Conservation (phyloP, 805 yeast species). For the Yamadazyma scolyti region DNA sequence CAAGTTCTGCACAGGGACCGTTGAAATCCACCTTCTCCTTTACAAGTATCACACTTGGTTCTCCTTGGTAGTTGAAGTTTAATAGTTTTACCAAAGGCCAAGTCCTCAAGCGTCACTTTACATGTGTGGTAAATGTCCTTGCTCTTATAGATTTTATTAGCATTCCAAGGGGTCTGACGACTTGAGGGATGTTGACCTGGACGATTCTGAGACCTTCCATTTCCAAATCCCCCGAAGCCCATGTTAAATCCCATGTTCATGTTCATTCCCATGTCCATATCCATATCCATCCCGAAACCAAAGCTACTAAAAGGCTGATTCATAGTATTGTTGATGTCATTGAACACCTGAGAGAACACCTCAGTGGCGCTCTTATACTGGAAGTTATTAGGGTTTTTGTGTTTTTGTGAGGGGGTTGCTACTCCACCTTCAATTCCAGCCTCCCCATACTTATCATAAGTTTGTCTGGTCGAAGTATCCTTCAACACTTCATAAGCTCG, state of each 20-base stretch:
- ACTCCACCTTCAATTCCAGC: conserved; percentile 34
- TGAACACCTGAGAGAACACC: conserved; percentile 36
- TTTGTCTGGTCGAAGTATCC: conserved; percentile 39
- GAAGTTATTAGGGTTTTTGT: conserved; percentile 4
- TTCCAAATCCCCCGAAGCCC: conserved; percentile 4
- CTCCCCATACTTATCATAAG: conserved; percentile 54
- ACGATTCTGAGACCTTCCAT: too few relatives aligned
- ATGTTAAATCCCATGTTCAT: conserved; percentile 10
- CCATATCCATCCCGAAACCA: conserved; percentile 8
- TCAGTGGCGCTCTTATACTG: conserved; percentile 17
- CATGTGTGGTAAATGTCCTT: conserved; percentile 56
- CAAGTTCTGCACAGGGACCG: conserved; percentile 33
- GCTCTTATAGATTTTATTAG: conserved; percentile 31
- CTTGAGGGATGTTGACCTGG: too few relatives aligned
- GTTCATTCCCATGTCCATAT: conserved; percentile 7
- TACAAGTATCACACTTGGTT: conserved; percentile 46
- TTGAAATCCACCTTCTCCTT: conserved; percentile 49
- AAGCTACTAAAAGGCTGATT: conserved; percentile 8
- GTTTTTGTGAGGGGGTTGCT: not conserved
- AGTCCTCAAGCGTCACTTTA: conserved; percentile 49
- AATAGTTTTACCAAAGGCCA: conserved; percentile 54
- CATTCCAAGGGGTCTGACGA: conserved; percentile 18
- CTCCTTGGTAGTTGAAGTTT: conserved; percentile 54
- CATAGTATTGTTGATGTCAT: conserved; percentile 27
- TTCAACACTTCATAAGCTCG: conserved; percentile 64